Conservation (phyloP, 352 stramenopile genomes). For the Phytophthora megakarya region DNA sequence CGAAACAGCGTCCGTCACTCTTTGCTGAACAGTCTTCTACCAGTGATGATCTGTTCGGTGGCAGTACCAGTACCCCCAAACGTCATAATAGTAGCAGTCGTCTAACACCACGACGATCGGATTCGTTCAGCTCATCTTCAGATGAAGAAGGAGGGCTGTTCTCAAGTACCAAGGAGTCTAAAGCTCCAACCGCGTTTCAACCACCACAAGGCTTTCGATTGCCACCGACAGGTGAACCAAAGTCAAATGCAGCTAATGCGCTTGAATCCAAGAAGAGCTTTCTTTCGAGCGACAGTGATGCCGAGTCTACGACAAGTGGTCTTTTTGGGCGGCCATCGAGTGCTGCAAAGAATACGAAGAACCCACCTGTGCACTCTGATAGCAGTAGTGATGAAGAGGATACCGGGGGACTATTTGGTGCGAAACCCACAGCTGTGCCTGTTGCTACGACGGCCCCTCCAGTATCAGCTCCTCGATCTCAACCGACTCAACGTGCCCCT, state of each 20-base stretch:
- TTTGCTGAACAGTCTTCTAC: constrained; percentile 44
- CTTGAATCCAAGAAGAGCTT: constrained; percentile 32
- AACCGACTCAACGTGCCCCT: constrained; percentile 25
- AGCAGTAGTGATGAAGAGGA: constrained; percentile 58
- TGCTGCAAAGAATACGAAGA: constrained; percentile 28
- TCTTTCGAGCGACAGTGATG: constrained; percentile 50
- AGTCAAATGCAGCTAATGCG: constrained; percentile 17
- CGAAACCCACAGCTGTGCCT: constrained; percentile 29
- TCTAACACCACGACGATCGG: constrained; percentile 35
- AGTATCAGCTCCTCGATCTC: constrained; percentile 1
- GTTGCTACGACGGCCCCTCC: constrained; percentile 7
- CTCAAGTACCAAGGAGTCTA: constrained; percentile 34
- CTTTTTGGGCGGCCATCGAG: constrained; percentile 41
- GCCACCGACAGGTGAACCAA: constrained; percentile 26
- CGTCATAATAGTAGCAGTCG: constrained; percentile 31
- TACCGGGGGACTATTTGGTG: constrained; percentile 60
- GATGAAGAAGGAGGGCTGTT: constrained; percentile 56
- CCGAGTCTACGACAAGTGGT: constrained; percentile 38
- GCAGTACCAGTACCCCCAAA: constrained; percentile 18
- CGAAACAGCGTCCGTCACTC: constrained; percentile 30
- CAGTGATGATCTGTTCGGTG: constrained; percentile 44
- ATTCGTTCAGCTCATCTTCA: constrained; percentile 56
- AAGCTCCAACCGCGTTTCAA: constrained; percentile 10
- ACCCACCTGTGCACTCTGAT: constrained; percentile 9
- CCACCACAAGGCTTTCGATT: constrained; percentile 36